Evolutionary conservation across 2,329 filamentous ascomycete genomes (phyloP).

Genomic region (Clonostachys solani): DNA sequence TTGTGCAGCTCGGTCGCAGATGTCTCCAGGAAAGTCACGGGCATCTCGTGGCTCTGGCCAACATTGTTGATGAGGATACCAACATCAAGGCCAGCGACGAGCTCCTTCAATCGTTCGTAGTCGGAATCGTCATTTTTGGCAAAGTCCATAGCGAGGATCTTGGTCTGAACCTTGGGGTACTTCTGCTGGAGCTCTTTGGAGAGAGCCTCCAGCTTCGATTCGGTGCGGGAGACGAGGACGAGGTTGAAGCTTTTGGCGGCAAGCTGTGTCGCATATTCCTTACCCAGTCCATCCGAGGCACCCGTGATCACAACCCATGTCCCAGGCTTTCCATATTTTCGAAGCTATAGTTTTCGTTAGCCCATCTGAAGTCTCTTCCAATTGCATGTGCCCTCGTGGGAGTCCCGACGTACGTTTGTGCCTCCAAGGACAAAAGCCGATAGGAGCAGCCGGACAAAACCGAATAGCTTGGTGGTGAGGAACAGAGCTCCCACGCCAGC

Average conservation of each 20-base stretch:
- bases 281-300: constrained; percentile 93
- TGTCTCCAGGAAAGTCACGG: constrained; percentile 82
- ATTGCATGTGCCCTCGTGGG: not conserved
- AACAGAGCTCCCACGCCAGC: constrained; percentile 55
- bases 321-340: constrained; percentile 84
- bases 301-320: constrained; percentile 95
- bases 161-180: constrained; percentile 65
- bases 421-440: constrained; percentile 66
- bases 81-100: constrained; percentile 72
- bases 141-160: constrained; percentile 89
- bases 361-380: not conserved
- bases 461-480: constrained; percentile 50
- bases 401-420: constrained; percentile 44
- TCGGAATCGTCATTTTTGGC: constrained; percentile 73
- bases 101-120: constrained; percentile 67
- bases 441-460: constrained; percentile 56
- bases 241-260: constrained; percentile 92
- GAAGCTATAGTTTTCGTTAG: constrained; percentile 52
- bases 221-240: constrained; percentile 91
- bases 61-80: constrained; percentile 96
- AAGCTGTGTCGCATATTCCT: constrained; percentile 90
- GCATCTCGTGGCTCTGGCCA: constrained; percentile 88
- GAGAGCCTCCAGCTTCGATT: constrained; percentile 79
- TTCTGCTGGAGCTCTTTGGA: constrained; percentile 70
- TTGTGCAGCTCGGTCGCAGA: constrained; percentile 74